A percentile compares a stretch with the other conserved stretches of the same genome.
These are phyloP conservation scores for Huntiella abstrusa DNA, from an alignment of 2,329 filamentous ascomycete genomes.

Conservation along the genomic window DNA sequence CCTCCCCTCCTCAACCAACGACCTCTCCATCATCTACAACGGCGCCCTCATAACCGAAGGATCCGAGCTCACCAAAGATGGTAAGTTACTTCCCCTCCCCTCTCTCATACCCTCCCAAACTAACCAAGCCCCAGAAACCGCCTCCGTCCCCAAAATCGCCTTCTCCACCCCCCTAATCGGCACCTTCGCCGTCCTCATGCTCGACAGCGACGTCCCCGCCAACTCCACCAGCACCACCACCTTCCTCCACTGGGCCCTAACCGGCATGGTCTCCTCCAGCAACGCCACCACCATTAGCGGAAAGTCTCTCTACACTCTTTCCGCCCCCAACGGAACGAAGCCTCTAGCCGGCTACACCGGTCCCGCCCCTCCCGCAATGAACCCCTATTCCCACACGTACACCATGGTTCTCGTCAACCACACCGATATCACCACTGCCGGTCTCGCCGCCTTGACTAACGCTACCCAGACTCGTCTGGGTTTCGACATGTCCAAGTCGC, in stretches of 20 bases:
- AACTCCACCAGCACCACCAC: conserved; percentile 19
- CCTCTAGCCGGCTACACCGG: conserved; percentile 19
- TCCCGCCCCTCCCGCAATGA: conserved; percentile 21
- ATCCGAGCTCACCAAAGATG: conserved; percentile 20
- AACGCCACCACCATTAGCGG: conserved; percentile 15
- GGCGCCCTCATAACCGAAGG: conserved; percentile 21
- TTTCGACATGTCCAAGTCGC: conserved; percentile 18
- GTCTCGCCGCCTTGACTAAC: conserved; percentile 15
- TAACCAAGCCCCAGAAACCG: conserved; percentile 16
- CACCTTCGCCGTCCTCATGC: conserved; percentile 22
- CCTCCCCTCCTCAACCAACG: conserved; percentile 19
- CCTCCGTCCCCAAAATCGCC: conserved; percentile 19
- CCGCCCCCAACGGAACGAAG: conserved; percentile 13
- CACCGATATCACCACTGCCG: conserved; percentile 14
- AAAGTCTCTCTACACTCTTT: conserved; percentile 16
- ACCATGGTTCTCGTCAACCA: conserved; percentile 23
- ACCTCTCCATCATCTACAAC: conserved; percentile 23
- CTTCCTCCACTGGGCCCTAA: conserved; percentile 29
- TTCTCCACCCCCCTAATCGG: conserved; percentile 22
- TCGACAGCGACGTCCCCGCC: conserved; percentile 29
- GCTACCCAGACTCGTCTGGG: conserved; percentile 17
- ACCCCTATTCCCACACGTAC: conserved; percentile 23
- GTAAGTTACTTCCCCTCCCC: conserved; percentile 16
- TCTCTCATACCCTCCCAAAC: neutral
- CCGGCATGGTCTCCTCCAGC: conserved; percentile 17